phyloP scores from a whole-genome alignment of 2,329 filamentous ascomycete species.

The Hymenoscyphus salicellus region DNA sequence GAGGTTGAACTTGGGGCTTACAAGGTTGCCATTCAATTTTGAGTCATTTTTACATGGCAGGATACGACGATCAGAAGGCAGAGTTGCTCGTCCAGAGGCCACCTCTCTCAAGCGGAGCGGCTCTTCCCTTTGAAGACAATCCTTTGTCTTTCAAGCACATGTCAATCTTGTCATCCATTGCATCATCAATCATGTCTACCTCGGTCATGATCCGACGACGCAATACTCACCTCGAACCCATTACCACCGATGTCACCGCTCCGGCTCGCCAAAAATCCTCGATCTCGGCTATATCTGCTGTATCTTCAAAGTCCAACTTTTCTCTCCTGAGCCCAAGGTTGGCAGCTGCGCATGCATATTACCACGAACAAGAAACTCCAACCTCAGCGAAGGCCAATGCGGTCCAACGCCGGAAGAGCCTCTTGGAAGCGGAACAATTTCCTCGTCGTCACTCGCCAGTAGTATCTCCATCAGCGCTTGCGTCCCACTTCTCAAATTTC shows the following conservation, averaged over 20 bases:
- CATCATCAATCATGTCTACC: slow-evolving; percentile 13
- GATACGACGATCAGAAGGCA: not conserved
- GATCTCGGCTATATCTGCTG: not conserved
- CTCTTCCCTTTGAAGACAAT: slow-evolving; percentile 5
- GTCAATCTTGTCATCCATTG: not conserved
- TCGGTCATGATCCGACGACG: slow-evolving; percentile 13
- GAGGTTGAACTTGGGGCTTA: not conserved
- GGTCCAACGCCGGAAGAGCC: slow-evolving; percentile 20
- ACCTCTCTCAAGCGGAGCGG: not conserved
- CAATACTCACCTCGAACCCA: slow-evolving; percentile 19
- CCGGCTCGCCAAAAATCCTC: slow-evolving; percentile 1
- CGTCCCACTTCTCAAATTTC: slow-evolving; percentile 19
- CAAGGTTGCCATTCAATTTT: not conserved
- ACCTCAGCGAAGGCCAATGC: slow-evolving; percentile 11
- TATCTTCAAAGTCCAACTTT: not conserved
- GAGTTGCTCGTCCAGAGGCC: not conserved
- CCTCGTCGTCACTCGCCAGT: slow-evolving; percentile 25
- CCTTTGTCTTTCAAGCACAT: slow-evolving; percentile 7
- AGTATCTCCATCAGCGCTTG: slow-evolving; percentile 6
- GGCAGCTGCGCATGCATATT: slow-evolving; percentile 30
- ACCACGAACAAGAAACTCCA: slow-evolving; percentile 21
- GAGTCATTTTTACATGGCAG: not conserved
- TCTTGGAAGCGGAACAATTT: slow-evolving; percentile 17
- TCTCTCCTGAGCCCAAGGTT: slow-evolving; percentile 29
- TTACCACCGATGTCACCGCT: slow-evolving; percentile 8